Evolutionary conservation across 78 protist genomes (phyloP), one percentile per base, ranked within the genome.

Genomic region (Dictyostelium brefeldianum): DNA sequence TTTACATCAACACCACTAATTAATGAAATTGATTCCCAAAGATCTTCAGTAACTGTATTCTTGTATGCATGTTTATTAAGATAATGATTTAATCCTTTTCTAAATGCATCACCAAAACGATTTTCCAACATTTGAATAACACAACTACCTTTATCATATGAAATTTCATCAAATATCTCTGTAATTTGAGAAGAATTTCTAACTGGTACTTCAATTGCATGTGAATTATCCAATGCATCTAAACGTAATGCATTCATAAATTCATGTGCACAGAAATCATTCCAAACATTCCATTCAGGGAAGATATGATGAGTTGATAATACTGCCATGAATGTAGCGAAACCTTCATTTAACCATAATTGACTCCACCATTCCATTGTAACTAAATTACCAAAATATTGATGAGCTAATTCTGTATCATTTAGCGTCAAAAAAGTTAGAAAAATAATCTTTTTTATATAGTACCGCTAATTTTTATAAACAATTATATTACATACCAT

Each of bases 311-410:
- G 94, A 29, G 91, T 91, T 5, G 94, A 98, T 2, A 67, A n/a
- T 89, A 54, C 31, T 25, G 85, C 98, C 41, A 95, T 67, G 15
- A 50, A 95, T 3, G 91, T 92, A 12, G 99, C 99, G 80, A 96
- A 96, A 31, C 93, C 93, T 78, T 78, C 98, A 54, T 96, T 96
- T 36, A 96, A 89, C 94, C 98, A 98, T 7, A 98, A 78, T 64
- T 64, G 73, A 29, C 29, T 87, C 99, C 99, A 98, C 99, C 98
- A 98, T 46, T 90, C 97, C 98, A 97, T 96, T 43, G 99, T 97
- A 14, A 97, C 98, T 43, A 98, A 96, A 78, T 98, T 98, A 27
- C 99, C 99, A 80, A 98, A 98, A 97, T 97, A 96, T 29, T 65
- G 73, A 65, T 65, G 73, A 4, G 73, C 73, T 14, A 43, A 78